Conservation (phyloP, 1,139 yeast species). For the Geotrichum fermentans region DNA sequence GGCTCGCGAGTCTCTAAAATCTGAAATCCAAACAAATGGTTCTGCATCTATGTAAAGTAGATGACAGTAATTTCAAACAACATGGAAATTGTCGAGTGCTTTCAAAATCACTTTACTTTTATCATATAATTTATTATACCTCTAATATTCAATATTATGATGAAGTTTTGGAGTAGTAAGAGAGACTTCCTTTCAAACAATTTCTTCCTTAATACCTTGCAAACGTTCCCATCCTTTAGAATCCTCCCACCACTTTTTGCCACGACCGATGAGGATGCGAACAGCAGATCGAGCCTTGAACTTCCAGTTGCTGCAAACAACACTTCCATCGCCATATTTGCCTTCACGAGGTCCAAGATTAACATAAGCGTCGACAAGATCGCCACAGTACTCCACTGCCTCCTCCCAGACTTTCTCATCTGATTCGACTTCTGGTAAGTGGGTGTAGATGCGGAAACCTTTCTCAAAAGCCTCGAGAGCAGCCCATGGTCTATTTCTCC, state of each 20-base stretch:
- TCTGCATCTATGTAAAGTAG: neutral
- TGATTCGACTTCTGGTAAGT: constrained; percentile 59
- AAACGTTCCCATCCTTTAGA: constrained; percentile 71
- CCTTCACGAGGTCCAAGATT: constrained; percentile 85
- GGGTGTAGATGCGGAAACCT: constrained; percentile 68
- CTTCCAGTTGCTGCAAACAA: constrained; percentile 89
- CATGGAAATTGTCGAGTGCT: too few relatives aligned
- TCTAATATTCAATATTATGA: neutral
- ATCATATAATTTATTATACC: too few relatives aligned
- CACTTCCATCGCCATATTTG: constrained; percentile 72
- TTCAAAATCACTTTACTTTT: too few relatives aligned
- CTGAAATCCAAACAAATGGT: constrained; percentile 7
- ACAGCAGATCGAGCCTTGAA: constrained; percentile 72
- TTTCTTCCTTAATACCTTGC: constrained; percentile 49
- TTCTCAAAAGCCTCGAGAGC: constrained; percentile 83
- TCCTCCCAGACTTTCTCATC: constrained; percentile 67
- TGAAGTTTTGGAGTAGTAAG: too few relatives aligned
- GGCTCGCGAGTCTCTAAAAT: constrained; percentile 19
- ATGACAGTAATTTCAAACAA: too few relatives aligned
- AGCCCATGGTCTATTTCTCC: constrained; percentile 86
- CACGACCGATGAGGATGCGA: constrained; percentile 73
- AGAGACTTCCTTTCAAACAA: too few relatives aligned
- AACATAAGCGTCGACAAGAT: constrained; percentile 81
- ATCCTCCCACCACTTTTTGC: constrained; percentile 74
- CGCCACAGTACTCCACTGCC: constrained; percentile 75